Evolutionary conservation across 2,329 filamentous ascomycete genomes (phyloP).

Genomic region (Fusarium protoensiforme): DNA sequence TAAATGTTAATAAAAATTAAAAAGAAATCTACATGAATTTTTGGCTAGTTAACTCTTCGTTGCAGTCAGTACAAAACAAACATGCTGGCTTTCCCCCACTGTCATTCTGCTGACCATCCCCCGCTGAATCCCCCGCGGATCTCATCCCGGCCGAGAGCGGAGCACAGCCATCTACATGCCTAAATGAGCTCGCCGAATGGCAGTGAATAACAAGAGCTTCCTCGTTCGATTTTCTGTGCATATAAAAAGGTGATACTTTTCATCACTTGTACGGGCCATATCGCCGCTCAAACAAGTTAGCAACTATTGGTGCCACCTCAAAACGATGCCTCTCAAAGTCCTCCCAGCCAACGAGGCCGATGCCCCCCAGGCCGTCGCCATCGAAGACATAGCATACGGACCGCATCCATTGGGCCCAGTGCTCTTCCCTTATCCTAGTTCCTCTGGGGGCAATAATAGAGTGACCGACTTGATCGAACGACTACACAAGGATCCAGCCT

Average conservation of each 20-base stretch:
- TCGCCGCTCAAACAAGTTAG: not conserved
- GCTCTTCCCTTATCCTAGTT: slow-evolving; percentile 46
- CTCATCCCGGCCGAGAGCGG: slow-evolving; percentile 20
- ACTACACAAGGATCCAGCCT: slow-evolving; percentile 40
- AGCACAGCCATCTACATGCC: slow-evolving; percentile 23
- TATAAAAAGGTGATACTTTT: not conserved
- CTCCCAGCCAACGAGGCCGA: slow-evolving; percentile 50
- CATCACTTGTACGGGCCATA: not conserved
- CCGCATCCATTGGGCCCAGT: slow-evolving; percentile 44
- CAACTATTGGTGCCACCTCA: not conserved
- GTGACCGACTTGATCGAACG: slow-evolving; percentile 33
- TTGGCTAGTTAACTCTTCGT: not conserved
- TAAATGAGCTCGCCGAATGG: slow-evolving; percentile 38
- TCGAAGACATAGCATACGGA: slow-evolving; percentile 53
- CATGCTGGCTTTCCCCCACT: not conserved
- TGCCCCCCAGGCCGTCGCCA: slow-evolving; percentile 48
- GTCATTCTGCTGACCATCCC: not conserved
- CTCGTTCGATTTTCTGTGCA: not conserved
- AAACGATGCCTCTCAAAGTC: slow-evolving; percentile 52
- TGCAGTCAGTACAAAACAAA: not conserved
- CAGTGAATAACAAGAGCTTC: not conserved
- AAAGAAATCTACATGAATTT: not conserved
- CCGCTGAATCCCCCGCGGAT: slow-evolving; percentile 17
- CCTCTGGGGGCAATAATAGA: slow-evolving; percentile 33
- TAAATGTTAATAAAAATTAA: not conserved